Conservation (phyloP, 129 eudicot species). For the Artemisia tridentata region DNA sequence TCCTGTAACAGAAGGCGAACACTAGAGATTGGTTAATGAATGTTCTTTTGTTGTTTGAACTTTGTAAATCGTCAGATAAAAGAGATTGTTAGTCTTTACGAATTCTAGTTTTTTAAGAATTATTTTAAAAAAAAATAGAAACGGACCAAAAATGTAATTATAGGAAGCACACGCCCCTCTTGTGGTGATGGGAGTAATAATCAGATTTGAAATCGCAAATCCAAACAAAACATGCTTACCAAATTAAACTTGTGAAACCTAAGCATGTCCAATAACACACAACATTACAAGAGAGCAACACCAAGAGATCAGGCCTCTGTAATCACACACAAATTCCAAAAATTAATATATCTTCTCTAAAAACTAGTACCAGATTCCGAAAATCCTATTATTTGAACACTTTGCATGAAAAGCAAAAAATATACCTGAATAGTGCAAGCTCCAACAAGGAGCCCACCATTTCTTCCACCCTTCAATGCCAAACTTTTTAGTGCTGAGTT, state of each 20-base stretch:
- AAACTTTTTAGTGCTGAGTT: constrained; percentile 70
- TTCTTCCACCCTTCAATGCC: constrained; percentile 99
- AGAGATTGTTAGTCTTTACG: neutral
- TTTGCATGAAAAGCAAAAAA: neutral
- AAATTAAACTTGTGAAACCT: constrained; percentile 92
- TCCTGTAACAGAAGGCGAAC: no score
- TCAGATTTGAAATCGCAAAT: neutral
- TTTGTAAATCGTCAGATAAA: neutral
- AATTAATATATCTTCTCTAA: neutral
- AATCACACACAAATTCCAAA: constrained; percentile 11
- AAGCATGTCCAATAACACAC: constrained; percentile 99
- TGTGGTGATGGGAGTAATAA: no score
- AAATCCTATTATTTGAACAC: neutral
- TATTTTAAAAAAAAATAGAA: neutral
- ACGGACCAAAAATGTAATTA: no score
- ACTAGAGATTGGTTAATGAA: neutral
- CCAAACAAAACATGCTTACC: constrained; percentile 41
- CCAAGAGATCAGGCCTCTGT: constrained; percentile 97
- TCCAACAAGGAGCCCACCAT: constrained; percentile 93
- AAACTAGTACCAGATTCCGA: neutral
- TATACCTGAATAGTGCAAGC: constrained; percentile 94
- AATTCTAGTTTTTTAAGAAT: constrained; percentile 2
- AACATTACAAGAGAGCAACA: constrained; percentile 98
- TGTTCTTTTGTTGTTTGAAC: neutral
- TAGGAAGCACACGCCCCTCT: neutral